Evolutionary conservation across 805 yeast genomes (phyloP), one percentile per base, ranked within the genome.

Genomic region (Candida manassasensis): DNA sequence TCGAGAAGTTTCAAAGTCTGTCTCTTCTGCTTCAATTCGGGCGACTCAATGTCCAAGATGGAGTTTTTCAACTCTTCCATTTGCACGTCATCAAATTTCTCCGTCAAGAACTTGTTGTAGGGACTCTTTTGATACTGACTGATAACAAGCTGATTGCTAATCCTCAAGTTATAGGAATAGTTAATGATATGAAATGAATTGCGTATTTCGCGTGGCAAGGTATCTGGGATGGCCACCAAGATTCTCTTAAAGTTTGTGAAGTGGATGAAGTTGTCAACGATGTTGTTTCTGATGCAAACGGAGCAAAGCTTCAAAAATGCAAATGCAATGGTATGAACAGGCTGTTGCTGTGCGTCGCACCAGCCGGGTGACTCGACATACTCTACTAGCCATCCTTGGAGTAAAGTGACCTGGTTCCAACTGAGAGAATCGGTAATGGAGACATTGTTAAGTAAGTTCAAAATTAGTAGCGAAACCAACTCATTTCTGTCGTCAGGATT

Each of bases 391-490:
- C 59, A 65, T 11, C 34, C 39, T 14, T 54, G 36, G 4, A 56
- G 38, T 25, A 60, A 39, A 15, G 54, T 45, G 2, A 63, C 43
- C 32, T 45, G 55, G 10, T 48, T 38, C 55, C 63, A 59, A 18
- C 48, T 41, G 2, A 48, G 40, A 13, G 52, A 39, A 16, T 50
- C 47, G 32, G 57, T 51, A 21, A 61, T 31, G 8, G 50, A 29
- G 14, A 61, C 36, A 29, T 60, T 61, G 35, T 57, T 50, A 8
- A 61, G 48, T 22, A 56, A 40, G 32, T 53, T 65, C 14, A 63
- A 38, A 2, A 66, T 38, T 21, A 63, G 36, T 3, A 63, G 43
- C 5, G 68, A 52, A 35, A 52, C 55, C 19, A 63, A 43, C 36
- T 49, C 46, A 28, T 52, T 58, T 9, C 39, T 35, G 22, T 22